phyloP scores from a whole-genome alignment of 2,329 filamentous ascomycete genomes.

The Chrysoporthe puriensis region DNA sequence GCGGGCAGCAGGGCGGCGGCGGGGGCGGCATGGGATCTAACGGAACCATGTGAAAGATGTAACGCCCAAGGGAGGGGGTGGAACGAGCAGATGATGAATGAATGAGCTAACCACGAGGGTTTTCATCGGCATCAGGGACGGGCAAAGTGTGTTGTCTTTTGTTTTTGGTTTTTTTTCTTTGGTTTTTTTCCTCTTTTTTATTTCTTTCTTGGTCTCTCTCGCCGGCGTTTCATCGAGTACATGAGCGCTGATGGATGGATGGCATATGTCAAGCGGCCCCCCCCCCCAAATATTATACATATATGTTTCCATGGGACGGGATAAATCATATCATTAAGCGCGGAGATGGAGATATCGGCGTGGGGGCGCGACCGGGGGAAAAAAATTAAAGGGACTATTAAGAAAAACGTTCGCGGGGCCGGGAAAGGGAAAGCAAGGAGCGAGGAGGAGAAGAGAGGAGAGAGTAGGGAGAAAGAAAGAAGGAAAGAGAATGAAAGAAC shows the following conservation, averaged over 20 bases:
- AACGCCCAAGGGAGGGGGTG: no score
- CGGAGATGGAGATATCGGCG: no score
- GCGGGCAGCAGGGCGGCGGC: conserved; percentile 51
- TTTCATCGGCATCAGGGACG: not conserved
- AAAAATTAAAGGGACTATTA: no score
- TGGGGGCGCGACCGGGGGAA: no score
- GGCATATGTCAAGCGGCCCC: not conserved
- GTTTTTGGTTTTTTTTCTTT: not conserved
- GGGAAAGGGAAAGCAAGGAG: no score
- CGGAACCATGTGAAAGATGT: conserved; percentile 17
- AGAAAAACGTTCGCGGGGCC: no score
- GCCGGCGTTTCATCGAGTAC: no score
- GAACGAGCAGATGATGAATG: not conserved
- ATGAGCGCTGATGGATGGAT: no score
- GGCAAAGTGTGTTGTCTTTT: not conserved
- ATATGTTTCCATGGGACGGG: no score
- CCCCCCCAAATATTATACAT: not conserved
- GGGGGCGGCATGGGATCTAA: conserved; percentile 40
- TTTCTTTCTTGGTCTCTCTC: no score
- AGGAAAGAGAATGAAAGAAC: not conserved
- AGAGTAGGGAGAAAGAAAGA: conserved; percentile 2
- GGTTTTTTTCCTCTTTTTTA: not conserved
- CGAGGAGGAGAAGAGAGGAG: no score
- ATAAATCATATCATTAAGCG: no score
- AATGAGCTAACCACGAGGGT: not conserved